Evolutionary conservation across 805 yeast species (phyloP).

Genomic region (Torulaspora delbrueckii): DNA sequence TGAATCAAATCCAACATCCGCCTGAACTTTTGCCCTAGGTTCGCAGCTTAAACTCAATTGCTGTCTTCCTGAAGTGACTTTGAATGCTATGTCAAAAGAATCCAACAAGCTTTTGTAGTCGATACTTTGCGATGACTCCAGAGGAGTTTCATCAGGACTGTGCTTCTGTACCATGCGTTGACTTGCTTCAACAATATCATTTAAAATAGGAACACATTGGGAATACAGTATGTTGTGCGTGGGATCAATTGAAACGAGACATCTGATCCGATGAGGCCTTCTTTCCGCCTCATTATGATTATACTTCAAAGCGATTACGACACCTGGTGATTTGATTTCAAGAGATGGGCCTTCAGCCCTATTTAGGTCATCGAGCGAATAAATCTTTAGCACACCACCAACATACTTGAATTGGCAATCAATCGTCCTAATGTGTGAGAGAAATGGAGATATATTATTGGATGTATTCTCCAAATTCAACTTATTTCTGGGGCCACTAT

Average conservation of each 20-base stretch:
- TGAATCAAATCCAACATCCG: conserved; percentile 68
- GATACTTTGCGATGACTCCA: conserved; percentile 14
- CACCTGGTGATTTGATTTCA: conserved; percentile 69
- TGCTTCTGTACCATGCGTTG: conserved; percentile 43
- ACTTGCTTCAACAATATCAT: conserved; percentile 51
- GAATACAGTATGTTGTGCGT: conserved; percentile 70
- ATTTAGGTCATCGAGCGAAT: conserved; percentile 39
- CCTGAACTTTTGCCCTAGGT: conserved; percentile 90
- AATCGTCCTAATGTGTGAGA: conserved; percentile 36
- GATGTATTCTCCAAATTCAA: conserved; percentile 8
- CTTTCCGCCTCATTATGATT: conserved; percentile 14
- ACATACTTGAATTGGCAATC: conserved; percentile 56
- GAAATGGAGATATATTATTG: conserved; percentile 20
- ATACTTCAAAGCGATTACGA: conserved; percentile 55
- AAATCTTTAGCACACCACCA: conserved; percentile 56
- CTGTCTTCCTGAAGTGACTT: conserved; percentile 67
- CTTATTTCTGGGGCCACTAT: conserved; percentile 2
- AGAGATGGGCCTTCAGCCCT: conserved; percentile 45
- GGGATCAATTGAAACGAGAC: conserved; percentile 35
- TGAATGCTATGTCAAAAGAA: conserved; percentile 56
- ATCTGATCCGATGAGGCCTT: conserved; percentile 29
- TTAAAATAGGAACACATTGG: conserved; percentile 71
- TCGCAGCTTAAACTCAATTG: conserved; percentile 78
- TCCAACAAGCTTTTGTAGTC: conserved; percentile 46
- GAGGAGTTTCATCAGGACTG: conserved; percentile 12